phyloP scores from a whole-genome alignment of 371 early-diverging fungal species.

The Dichotomocladium elegans region DNA sequence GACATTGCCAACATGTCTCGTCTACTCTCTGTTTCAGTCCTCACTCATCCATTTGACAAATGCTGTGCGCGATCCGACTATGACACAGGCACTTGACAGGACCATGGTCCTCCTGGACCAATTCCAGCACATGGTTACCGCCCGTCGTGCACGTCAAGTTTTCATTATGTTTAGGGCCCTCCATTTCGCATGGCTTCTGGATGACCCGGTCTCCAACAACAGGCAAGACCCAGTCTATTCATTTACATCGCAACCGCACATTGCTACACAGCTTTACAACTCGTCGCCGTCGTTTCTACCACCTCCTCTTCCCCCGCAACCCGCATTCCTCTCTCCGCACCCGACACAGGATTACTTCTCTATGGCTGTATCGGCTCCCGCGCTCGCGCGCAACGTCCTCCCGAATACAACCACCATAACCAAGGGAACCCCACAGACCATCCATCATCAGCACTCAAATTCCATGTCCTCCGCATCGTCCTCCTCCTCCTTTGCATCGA shows the following conservation, averaged over 20 bases:
- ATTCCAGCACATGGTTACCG: conserved; percentile 4
- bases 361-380: background rate
- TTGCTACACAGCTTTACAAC: background rate
- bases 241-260: background rate
- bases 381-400: conserved; percentile 1
- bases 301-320: background rate
- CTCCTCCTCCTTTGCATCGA: conserved; percentile 8
- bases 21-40: conserved; percentile 13
- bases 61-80: conserved; percentile 9
- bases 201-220: background rate
- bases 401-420: background rate
- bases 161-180: conserved; percentile 1
- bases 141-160: conserved; percentile 6
- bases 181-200: background rate
- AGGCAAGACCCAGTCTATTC: background rate
- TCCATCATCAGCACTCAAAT: background rate
- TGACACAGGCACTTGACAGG: conserved; percentile 2
- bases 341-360: background rate
- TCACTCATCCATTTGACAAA: conserved; percentile 8
- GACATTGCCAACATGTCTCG: conserved; percentile 14
- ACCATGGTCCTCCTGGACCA: conserved; percentile 4
- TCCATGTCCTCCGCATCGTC: conserved; percentile 8
- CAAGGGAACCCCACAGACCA: background rate
- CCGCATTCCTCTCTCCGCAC: conserved; percentile 1
- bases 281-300: background rate